Percentiles rank a stretch among this genome's conserved stretches.
Conservation (phyloP, 495 filamentous ascomycete genomes). For the Rhypophila decipiens region DNA sequence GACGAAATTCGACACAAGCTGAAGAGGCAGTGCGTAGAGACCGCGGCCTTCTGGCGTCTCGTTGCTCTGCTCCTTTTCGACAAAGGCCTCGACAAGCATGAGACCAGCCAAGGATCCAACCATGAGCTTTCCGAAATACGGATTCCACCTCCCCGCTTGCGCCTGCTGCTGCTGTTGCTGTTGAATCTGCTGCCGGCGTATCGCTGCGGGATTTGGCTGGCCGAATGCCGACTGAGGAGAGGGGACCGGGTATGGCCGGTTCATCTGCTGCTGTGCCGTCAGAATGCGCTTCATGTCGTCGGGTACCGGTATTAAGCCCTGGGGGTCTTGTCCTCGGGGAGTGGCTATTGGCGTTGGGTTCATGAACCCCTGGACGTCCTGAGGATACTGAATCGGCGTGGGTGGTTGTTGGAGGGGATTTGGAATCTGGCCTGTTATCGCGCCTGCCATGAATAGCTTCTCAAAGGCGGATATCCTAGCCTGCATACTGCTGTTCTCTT, state of each 20-base stretch:
- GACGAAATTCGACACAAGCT: constrained; percentile 40
- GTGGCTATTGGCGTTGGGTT: constrained; percentile 28
- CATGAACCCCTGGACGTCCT: constrained; percentile 25
- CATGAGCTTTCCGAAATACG: constrained; percentile 70
- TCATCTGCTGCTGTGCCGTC: constrained; percentile 35
- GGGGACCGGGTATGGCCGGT: constrained; percentile 40
- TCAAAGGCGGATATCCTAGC: constrained; percentile 62
- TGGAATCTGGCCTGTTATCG: constrained; percentile 42
- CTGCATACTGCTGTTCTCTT: constrained; percentile 74
- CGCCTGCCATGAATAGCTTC: constrained; percentile 55
- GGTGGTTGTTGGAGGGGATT: constrained; percentile 42
- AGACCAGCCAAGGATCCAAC: constrained; percentile 84
- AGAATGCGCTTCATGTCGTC: constrained; percentile 70
- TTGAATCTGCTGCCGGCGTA: constrained; percentile 43
- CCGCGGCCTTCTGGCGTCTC: constrained; percentile 60
- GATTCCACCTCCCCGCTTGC: constrained; percentile 35
- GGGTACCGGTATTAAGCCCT: constrained; percentile 72
- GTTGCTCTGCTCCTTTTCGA: constrained; percentile 48
- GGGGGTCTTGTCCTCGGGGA: constrained; percentile 31
- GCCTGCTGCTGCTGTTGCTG: constrained; percentile 36
- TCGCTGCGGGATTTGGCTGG: constrained; percentile 25
- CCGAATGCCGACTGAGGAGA: constrained; percentile 24
- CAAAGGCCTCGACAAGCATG: constrained; percentile 79
- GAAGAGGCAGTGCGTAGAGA: constrained; percentile 60
- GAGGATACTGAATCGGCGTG: constrained; percentile 42